phyloP scores from a whole-genome alignment of 768 basidiomycete species.

The Pholiota molesta region DNA sequence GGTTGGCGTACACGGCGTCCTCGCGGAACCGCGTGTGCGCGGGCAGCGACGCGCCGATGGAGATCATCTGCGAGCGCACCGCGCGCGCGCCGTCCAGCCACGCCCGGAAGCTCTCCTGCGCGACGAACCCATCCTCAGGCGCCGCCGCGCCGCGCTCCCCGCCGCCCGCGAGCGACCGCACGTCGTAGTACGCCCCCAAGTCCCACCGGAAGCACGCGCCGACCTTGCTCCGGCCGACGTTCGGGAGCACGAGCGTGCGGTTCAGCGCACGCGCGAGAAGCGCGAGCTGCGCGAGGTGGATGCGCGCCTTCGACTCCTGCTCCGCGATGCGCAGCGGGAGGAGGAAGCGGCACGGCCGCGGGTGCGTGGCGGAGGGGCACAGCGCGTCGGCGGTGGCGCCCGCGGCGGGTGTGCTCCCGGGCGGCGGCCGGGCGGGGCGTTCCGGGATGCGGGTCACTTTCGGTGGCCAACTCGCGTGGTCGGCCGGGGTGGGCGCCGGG shows the following conservation, averaged over 20 bases:
- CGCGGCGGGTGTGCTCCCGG: no score
- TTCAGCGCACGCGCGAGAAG: constrained; percentile 51
- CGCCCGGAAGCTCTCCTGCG: constrained; percentile 36
- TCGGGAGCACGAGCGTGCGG: constrained; percentile 63
- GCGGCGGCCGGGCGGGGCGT: constrained; percentile 1
- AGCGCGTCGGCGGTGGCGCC: constrained; percentile 9
- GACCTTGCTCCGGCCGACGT: constrained; percentile 58
- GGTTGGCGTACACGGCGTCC: constrained; percentile 12
- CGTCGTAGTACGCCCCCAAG: constrained; percentile 55
- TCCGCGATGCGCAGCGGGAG: constrained; percentile 53
- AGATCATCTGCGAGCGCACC: constrained; percentile 45
- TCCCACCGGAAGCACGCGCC: constrained; percentile 52
- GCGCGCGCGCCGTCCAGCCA: constrained; percentile 22
- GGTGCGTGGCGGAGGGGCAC: constrained; percentile 19
- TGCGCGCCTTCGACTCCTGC: constrained; percentile 60
- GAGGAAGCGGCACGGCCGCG: constrained; percentile 45
- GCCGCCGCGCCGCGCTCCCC: constrained; percentile 16
- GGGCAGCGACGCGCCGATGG: constrained; percentile 16
- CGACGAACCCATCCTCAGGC: constrained; percentile 26
- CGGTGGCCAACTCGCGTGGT: constrained; percentile 4
- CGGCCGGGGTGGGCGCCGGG: constrained; percentile 13
- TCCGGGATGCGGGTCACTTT: constrained; percentile 11
- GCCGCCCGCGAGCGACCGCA: constrained; percentile 20
- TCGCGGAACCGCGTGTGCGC: background rate
- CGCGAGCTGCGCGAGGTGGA: constrained; percentile 56